Evolutionary conservation across 2,329 filamentous ascomycete species (phyloP).

Genomic region (Leptographium procerum): DNA sequence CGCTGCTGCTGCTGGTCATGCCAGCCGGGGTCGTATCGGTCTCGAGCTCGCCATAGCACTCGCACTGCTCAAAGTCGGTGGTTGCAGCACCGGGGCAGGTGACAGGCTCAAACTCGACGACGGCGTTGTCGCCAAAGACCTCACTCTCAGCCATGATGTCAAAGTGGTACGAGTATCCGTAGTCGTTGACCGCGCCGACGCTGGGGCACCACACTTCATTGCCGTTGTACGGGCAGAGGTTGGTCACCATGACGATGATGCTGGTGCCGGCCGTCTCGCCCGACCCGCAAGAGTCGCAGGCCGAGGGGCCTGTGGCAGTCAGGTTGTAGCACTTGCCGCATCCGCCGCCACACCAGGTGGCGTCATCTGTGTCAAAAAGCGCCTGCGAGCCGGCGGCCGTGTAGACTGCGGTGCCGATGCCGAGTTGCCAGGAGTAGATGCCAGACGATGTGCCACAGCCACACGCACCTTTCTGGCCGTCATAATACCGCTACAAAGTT

Average conservation of each 20-base stretch:
- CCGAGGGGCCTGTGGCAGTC: slow-evolving; percentile 16
- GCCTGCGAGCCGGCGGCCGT: slow-evolving; percentile 17
- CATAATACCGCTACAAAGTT: slow-evolving; percentile 18
- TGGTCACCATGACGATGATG: slow-evolving; percentile 22
- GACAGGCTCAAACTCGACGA: slow-evolving; percentile 22
- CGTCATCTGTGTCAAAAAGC: slow-evolving; percentile 11
- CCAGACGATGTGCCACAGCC: slow-evolving; percentile 18
- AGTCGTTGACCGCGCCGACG: slow-evolving; percentile 19
- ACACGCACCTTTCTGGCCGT: slow-evolving; percentile 20
- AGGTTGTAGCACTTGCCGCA: slow-evolving; percentile 19
- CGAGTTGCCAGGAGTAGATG: slow-evolving; percentile 16
- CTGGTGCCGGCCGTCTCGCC: slow-evolving; percentile 14
- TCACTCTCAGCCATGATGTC: slow-evolving; percentile 22
- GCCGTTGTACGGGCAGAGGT: slow-evolving; percentile 23
- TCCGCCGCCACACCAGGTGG: slow-evolving; percentile 18
- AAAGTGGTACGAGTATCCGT: slow-evolving; percentile 24
- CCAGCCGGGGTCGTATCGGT: neutral
- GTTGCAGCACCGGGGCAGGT: slow-evolving; percentile 17
- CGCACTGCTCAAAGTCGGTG: slow-evolving; percentile 16
- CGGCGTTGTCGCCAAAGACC: slow-evolving; percentile 21
- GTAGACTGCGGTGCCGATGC: slow-evolving; percentile 11
- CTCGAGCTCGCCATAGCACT: slow-evolving; percentile 12
- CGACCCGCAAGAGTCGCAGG: slow-evolving; percentile 14
- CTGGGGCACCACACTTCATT: slow-evolving; percentile 24
- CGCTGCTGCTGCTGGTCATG: neutral